A percentile compares a stretch with the other conserved stretches of the same genome.
These are phyloP conservation scores for Metarhizium humberi DNA, from an alignment of 2,329 filamentous ascomycete genomes.

Conservation along the genomic window DNA sequence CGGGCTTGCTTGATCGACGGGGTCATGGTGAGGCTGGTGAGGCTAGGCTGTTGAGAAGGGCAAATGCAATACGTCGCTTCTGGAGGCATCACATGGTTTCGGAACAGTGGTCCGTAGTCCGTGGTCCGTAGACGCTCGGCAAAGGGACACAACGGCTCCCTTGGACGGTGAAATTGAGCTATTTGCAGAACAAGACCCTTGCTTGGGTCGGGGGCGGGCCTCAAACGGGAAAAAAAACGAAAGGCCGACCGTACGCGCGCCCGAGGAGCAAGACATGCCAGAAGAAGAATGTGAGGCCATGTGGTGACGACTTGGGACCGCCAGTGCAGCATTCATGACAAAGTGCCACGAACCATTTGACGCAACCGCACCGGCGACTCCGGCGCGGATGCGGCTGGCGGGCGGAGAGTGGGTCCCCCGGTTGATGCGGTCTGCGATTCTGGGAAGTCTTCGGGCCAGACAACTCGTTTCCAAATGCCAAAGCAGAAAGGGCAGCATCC, in stretches of 20 bases:
- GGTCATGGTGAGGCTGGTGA: not conserved
- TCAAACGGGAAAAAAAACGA: no score
- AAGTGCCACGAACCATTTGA: not conserved
- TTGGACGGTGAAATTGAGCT: not conserved
- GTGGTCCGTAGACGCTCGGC: not conserved
- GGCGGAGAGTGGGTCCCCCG: conserved; percentile 1
- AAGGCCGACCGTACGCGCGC: no score
- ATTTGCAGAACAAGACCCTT: not conserved
- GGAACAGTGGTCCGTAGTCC: not conserved
- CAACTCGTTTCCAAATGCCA: not conserved
- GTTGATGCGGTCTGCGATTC: not conserved
- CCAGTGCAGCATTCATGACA: not conserved
- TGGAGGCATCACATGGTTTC: not conserved
- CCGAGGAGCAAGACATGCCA: no score
- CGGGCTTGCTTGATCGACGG: not conserved
- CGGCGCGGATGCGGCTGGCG: conserved; percentile 9
- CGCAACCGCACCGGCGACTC: conserved; percentile 7
- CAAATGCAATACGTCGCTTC: not conserved
- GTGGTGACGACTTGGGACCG: not conserved
- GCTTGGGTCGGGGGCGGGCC: not conserved
- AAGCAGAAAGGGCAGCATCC: not conserved
- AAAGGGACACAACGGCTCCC: not conserved
- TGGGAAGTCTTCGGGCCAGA: not conserved
- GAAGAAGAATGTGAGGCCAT: no score
- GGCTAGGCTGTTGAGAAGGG: not conserved